Evolutionary conservation across 2,329 filamentous ascomycete genomes (phyloP), one percentile per base, ranked within the genome.

Genomic region (Trichoderma koningii): DNA sequence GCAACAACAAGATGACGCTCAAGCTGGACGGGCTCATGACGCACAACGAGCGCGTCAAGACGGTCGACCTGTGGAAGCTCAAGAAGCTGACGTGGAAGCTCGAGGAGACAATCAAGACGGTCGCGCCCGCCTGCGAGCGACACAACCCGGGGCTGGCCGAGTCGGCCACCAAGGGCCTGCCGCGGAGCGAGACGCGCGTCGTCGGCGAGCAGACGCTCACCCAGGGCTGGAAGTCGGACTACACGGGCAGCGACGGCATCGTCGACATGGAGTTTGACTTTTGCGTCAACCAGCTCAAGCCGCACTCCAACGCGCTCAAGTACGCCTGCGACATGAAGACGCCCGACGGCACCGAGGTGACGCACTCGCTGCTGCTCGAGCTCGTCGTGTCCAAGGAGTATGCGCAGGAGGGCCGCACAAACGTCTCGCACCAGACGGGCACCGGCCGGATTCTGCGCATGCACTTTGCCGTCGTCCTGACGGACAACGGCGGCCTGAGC

Each of bases 381-480:
- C 87, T 98, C 81, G 93, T 98, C 56, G 93, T 99, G 23, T 91
- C 91, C 2, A 93, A 97, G 77, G 94, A 98, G 76, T 95, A 92
- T 80, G 85, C 84, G 0, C 90, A 89, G 68, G 87, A 89, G 73
- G 88, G 87, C 66, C 89, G 88, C 75, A 82, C 84, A 1, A 78
- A 81, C 61, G 82, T 92, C 57, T 85, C 91, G 55, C 93, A 92
- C 0, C 92, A 93, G 56, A 97, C 94, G 0, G 94, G 94, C 67
- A 90, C 93, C 2, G 95, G 94, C 0, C 87, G 94, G 68, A 94
- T 98, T 60, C 82, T 99, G 67, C 86, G 94, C 69, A 97, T 97
- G 85, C 92, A 96, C 75, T 98, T 97, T 80, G 87, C 86, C 71
- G 83, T 95, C 61, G 82, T 87, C 65, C 84, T 98, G 63, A 97